These are phyloP conservation scores for Escallonia rubra DNA, from an alignment of 129 eudicot genomes.

Conservation along the genomic window DNA sequence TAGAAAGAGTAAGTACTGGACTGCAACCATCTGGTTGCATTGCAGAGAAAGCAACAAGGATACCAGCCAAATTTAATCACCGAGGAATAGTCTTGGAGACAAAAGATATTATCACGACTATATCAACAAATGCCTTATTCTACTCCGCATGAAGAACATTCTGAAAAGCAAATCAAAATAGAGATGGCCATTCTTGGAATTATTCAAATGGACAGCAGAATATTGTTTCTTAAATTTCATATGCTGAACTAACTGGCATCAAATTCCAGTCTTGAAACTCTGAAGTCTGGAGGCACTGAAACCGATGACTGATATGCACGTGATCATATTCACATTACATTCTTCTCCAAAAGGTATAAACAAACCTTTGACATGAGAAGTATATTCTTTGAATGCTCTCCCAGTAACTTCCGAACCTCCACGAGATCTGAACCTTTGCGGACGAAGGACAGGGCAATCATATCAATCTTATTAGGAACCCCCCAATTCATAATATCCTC, in stretches of 20 bases:
- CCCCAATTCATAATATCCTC: conserved; percentile 39
- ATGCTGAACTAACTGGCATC: too few relatives aligned
- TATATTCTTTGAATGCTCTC: conserved; percentile 26
- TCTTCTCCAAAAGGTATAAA: not conserved
- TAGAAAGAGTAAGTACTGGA: not conserved
- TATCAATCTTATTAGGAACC: conserved; percentile 37
- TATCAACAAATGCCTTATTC: not conserved
- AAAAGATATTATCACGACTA: too few relatives aligned
- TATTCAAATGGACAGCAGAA: too few relatives aligned
- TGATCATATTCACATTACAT: not conserved
- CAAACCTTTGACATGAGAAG: conserved; percentile 36
- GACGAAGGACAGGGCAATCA: conserved; percentile 37
- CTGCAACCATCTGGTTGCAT: not conserved
- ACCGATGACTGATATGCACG: not conserved
- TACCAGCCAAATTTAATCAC: not conserved
- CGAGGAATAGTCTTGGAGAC: not conserved
- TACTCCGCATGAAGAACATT: not conserved
- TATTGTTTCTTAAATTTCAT: too few relatives aligned
- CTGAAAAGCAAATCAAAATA: too few relatives aligned
- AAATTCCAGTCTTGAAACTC: too few relatives aligned
- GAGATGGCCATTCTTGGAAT: too few relatives aligned
- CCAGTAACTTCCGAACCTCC: conserved; percentile 28
- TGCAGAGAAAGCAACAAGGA: not conserved
- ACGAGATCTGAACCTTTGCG: conserved; percentile 37
- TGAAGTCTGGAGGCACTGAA: too few relatives aligned